Conservation (phyloP, 2,329 filamentous ascomycete species). For the Camptophora hylomeconis region DNA sequence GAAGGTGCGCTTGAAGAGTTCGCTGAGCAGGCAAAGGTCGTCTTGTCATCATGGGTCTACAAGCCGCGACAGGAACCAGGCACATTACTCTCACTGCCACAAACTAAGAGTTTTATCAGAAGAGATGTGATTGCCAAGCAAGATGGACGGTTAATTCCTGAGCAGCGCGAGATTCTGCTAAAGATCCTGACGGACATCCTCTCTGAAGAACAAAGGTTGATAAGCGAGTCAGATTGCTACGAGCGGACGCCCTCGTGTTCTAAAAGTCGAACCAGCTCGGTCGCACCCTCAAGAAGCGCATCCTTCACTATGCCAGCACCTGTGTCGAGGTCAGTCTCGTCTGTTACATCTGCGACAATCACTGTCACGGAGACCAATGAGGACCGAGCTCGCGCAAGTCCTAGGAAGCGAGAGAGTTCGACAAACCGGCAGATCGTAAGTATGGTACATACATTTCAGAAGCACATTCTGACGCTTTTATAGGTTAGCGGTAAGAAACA, state of each 20-base stretch:
- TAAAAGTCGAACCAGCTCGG: no score
- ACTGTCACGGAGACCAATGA: no score
- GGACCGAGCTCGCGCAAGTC: no score
- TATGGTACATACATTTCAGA: no score
- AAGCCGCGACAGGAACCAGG: constrained; percentile 20
- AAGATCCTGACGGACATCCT: constrained; percentile 20
- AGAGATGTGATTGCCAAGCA: constrained; percentile 5
- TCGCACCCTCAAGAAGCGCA: no score
- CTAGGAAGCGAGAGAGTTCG: no score
- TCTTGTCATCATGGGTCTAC: constrained; percentile 14
- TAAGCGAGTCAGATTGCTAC: constrained; percentile 18
- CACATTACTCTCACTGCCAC: constrained; percentile 15
- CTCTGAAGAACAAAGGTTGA: constrained; percentile 19
- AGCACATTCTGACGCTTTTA: no score
- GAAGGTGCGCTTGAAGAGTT: constrained; percentile 20
- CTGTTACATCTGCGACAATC: no score
- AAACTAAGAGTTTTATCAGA: constrained; percentile 12
- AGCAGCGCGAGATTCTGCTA: constrained; percentile 19
- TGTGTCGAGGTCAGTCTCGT: no score
- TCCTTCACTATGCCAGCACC: no score
- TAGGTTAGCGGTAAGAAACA: no score
- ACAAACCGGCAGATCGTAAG: no score
- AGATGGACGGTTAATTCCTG: background rate
- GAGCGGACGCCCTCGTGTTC: constrained; percentile 16
- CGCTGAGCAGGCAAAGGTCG: constrained; percentile 20